Conservation (phyloP, 352 stramenopile species). For the Globisporangium barbulae region DNA sequence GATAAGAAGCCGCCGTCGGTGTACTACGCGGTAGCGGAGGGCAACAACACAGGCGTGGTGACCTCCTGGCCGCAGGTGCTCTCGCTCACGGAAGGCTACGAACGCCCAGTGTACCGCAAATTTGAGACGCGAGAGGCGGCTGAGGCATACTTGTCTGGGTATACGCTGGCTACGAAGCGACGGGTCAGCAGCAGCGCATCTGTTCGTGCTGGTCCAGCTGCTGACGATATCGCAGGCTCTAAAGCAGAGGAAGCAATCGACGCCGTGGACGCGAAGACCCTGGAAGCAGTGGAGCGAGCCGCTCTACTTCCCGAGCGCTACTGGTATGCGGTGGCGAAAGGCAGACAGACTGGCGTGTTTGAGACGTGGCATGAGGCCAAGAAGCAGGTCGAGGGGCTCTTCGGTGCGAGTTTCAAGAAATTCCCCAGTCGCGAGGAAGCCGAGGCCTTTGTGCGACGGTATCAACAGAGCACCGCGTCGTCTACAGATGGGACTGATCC, state of each 20-base stretch:
- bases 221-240: no score
- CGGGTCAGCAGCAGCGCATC: not conserved
- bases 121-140: slow-evolving; percentile 27
- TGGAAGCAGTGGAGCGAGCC: not conserved
- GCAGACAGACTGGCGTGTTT: slow-evolving; percentile 49
- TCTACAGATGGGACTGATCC: slow-evolving; percentile 18
- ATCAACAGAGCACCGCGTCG: not conserved
- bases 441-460: not conserved
- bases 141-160: slow-evolving; percentile 20
- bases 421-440: slow-evolving; percentile 29
- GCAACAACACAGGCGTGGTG: slow-evolving; percentile 33
- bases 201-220: no score
- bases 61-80: slow-evolving; percentile 32
- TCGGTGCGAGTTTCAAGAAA: slow-evolving; percentile 55
- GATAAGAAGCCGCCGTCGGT: slow-evolving; percentile 9
- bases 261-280: not conserved
- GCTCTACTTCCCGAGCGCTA: slow-evolving; percentile 3
- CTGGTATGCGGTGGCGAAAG: slow-evolving; percentile 61
- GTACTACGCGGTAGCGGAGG: slow-evolving; percentile 37
- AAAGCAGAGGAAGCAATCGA: not conserved
- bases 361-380: slow-evolving; percentile 52
- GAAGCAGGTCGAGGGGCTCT: slow-evolving; percentile 46
- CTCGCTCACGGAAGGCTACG: slow-evolving; percentile 24
- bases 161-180: not conserved
- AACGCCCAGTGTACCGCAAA: slow-evolving; percentile 26